Conservation (phyloP, 2,329 filamentous ascomycete genomes). For the Clathrospora elynae region DNA sequence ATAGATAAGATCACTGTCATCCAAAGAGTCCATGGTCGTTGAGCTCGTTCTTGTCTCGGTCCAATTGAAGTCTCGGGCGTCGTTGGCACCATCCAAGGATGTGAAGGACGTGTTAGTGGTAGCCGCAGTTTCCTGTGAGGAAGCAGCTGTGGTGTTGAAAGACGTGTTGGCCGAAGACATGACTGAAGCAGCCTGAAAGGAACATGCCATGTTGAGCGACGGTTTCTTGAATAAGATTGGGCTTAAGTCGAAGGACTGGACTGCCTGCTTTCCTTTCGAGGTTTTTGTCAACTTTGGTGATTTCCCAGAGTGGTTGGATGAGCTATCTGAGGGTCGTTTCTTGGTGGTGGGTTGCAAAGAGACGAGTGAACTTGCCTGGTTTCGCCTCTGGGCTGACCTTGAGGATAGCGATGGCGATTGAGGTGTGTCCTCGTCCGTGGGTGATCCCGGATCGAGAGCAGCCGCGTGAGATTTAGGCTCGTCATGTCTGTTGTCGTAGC, state of each 20-base stretch:
- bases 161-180: conserved; percentile 30
- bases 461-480: conserved; percentile 18
- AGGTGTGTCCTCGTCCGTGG: conserved; percentile 40
- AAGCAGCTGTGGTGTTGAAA: conserved; percentile 28
- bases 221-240: conserved; percentile 30
- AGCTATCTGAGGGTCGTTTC: conserved; percentile 33
- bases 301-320: conserved; percentile 19
- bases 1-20: conserved; percentile 20
- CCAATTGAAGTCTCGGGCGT: conserved; percentile 15
- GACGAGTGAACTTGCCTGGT: conserved; percentile 35
- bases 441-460: conserved; percentile 30
- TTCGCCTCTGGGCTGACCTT: conserved; percentile 24
- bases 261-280: conserved; percentile 32
- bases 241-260: neutral
- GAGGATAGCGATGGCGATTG: conserved; percentile 32
- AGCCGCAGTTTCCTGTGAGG: conserved; percentile 30
- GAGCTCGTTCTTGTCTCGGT: conserved; percentile 30
- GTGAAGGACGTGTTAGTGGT: conserved; percentile 36
- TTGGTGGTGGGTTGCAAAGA: conserved; percentile 17
- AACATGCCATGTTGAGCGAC: conserved; percentile 25
- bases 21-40: conserved; percentile 24
- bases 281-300: conserved; percentile 38
- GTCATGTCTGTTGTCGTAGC: conserved; percentile 1
- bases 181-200: conserved; percentile 22
- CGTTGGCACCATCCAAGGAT: conserved; percentile 10